Base-by-base conservation (phyloP, 768 basidiomycete genomes). In the Podaxis mareebaensis region DNA sequence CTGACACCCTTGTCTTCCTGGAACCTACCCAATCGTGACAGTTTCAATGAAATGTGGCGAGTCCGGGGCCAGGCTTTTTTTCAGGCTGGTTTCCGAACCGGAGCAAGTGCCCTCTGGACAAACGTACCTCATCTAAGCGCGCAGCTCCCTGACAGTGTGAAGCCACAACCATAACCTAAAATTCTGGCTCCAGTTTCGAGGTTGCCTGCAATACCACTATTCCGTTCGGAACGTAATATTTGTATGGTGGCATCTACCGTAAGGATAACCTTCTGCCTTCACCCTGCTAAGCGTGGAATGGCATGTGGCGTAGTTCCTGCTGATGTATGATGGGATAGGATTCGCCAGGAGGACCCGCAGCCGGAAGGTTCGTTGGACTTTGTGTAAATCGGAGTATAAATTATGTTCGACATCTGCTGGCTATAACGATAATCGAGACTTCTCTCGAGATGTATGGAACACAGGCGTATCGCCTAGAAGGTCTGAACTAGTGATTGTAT, bases 1-100 rank as follows among this genome's bases (percentile, higher is more conserved):
- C 58, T 30, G 58, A 60, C 58, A 60, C 58, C 33, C 49, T 40
- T 51, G 11, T 39, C 42, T 22, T 15, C 22, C 39, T 3, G 36
- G 55, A 53, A 55, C 42, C 40, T n/a, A 26, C 5, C 2, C 12
- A 22, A 3, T 13, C 15, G 10, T 8, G 48, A 49, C 38, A 39
- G 11, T 1, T 22, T n/a, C 30, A 38, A 20, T 22, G 36, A 20
- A 20, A 22, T 51, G 22, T 60, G 49, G 49, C 48, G 58, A 51
- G n/a, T n/a, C 33, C 38, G 22, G 54, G 39, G 20, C 20, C 20
- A 46, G 4, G 20, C 30, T 46, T 15, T n/a, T 20, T 46, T 20
- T 3, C 15, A 4, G n/a, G n/a, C 10, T 46, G 8, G 8, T 33
- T 33, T 33, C 7, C 8, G 10, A 10, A 33, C 33, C 8, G 33